These are phyloP conservation scores for Apophysomyces ossiformis DNA, from an alignment of 371 early-diverging fungal genomes.

Conservation along the genomic window DNA sequence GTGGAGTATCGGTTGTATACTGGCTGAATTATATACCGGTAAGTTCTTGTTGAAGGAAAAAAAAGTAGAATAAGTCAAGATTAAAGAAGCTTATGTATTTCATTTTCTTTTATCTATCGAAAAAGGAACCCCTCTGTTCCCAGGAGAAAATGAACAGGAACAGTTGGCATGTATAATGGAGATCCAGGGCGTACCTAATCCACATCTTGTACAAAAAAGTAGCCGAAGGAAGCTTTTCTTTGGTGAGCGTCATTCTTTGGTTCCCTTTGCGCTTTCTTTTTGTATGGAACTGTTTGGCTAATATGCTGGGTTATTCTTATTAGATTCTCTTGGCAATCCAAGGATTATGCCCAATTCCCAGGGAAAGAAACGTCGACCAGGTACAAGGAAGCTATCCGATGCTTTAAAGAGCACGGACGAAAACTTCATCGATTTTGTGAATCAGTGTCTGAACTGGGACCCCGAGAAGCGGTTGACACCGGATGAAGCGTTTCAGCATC, in stretches of 20 bases:
- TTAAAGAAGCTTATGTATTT: too few relatives aligned
- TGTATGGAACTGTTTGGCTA: too few relatives aligned
- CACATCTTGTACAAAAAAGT: slow-evolving; percentile 72
- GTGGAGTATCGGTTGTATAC: slow-evolving; percentile 98
- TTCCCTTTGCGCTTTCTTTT: neutral
- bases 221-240: slow-evolving; percentile 83
- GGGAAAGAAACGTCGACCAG: slow-evolving; percentile 84
- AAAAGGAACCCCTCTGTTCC: slow-evolving; percentile 88
- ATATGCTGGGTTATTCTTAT: neutral
- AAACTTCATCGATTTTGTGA: slow-evolving; percentile 84
- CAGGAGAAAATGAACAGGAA: slow-evolving; percentile 95
- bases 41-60: neutral
- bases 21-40: slow-evolving; percentile 91
- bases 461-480: slow-evolving; percentile 86
- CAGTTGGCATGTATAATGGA: slow-evolving; percentile 94
- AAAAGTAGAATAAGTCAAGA: neutral
- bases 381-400: slow-evolving; percentile 70
- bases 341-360: slow-evolving; percentile 79
- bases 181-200: slow-evolving; percentile 80
- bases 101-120: neutral
- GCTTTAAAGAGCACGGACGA: slow-evolving; percentile 73
- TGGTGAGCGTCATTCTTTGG: slow-evolving; percentile 49
- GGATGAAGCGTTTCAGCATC: slow-evolving; percentile 75
- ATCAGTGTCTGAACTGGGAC: slow-evolving; percentile 84
- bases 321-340: slow-evolving; percentile 67